A percentile compares a stretch with the other conserved stretches of the same genome.
These are phyloP conservation scores for Pichia nakasei DNA, from an alignment of 805 yeast genomes.

Conservation along the genomic window DNA sequence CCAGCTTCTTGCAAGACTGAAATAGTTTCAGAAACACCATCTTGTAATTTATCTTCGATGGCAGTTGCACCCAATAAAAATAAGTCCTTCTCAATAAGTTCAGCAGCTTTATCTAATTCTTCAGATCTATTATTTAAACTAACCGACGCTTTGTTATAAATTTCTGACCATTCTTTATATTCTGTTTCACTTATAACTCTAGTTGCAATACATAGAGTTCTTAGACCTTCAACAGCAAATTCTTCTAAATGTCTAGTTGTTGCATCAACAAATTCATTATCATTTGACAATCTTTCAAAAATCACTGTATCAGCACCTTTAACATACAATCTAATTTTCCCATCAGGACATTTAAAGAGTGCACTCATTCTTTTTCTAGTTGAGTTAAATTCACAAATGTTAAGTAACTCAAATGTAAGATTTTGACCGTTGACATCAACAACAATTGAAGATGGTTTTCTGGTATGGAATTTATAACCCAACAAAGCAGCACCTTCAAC, in stretches of 20 bases:
- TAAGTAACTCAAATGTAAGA: conserved; percentile 65
- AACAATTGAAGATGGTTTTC: conserved; percentile 77
- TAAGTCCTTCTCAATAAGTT: conserved; percentile 70
- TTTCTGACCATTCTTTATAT: conserved; percentile 57
- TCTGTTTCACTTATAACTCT: conserved; percentile 74
- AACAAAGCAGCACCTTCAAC: conserved; percentile 92
- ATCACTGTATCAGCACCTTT: conserved; percentile 98
- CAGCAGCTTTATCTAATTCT: conserved; percentile 82
- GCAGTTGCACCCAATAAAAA: conserved; percentile 94
- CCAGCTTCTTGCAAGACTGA: conserved; percentile 95
- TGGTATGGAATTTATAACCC: conserved; percentile 75
- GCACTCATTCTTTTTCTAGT: conserved; percentile 98
- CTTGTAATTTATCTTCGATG: conserved; percentile 94
- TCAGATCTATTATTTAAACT: conserved; percentile 66
- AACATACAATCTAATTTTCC: conserved; percentile 76
- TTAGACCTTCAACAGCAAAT: conserved; percentile 90
- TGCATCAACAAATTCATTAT: conserved; percentile 72
- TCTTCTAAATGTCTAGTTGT: conserved; percentile 87
- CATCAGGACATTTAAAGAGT: conserved; percentile 89
- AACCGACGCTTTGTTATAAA: conserved; percentile 74
- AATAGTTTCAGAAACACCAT: conserved; percentile 97
- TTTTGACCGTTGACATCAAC: conserved; percentile 47
- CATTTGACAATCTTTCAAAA: conserved; percentile 65
- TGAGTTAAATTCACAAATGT: conserved; percentile 93
- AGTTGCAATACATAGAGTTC: conserved; percentile 89